Base-by-base conservation (phyloP, 106 monocot genomes). In the Dioscorea dumetorum region DNA sequence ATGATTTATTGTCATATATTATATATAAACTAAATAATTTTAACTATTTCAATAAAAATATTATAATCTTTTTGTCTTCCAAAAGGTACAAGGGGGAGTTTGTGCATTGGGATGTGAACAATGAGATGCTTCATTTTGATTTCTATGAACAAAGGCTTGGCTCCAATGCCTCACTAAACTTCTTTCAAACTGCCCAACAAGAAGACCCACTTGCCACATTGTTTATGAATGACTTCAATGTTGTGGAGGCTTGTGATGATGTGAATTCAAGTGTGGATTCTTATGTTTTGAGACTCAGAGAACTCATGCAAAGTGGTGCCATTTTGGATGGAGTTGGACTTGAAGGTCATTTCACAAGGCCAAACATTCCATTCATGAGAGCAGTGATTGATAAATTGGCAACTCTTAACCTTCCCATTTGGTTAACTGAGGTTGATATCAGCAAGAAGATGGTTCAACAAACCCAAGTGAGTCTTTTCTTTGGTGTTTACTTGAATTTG, bases 41-140 rank as follows among this genome's bases (percentile, higher is more conserved):
- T 28, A 3, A 3, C 28, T 28, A 28, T 28, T 28, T 28, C 3
- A 28, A 28, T 28, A 28, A 28, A 28, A 28, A 28, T 3, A 28
- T 28, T 28, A 28, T 28, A 28, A 28, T 28, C 28, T 28, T 28
- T 28, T 28, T 28, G 0, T 41, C 10, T 41, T 41, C 0, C 41
- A 41, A 41, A 8, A 41, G 41, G 62, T 97, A 89, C 92, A 86
- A 34, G 56, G 97, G 89, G 3, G 89, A 97, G 62, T 97, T 97
- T 76, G 84, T 83, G 63, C 97, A 97, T 72, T 97, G 97, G 97
- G 97, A 97, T 49, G 92, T 97, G 10, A 97, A 72, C 84, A 97
- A 97, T 63, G 92, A 97, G 89, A 86, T 97, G 86, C 84, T 97
- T 15, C 97, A 97, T 78, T 97, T 71, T 66, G 74, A 89, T 69